Percentiles rank a stretch among this genome's conserved stretches.
These are phyloP conservation scores for Spongospora subterranea DNA, from an alignment of 208 protist species.

Conservation along the genomic window DNA sequence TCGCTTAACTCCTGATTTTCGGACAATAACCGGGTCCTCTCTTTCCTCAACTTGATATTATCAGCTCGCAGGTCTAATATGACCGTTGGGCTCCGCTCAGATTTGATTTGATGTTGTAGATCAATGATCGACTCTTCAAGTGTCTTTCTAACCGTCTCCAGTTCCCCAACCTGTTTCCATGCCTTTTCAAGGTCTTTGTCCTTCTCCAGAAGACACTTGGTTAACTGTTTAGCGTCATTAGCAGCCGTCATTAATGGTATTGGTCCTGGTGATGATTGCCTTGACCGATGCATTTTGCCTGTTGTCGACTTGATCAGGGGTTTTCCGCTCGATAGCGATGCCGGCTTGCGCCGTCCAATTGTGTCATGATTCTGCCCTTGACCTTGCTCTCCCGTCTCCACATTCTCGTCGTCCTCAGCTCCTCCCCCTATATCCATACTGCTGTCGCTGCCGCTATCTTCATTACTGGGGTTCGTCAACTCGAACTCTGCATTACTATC, in stretches of 20 bases:
- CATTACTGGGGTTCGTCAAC: too few relatives aligned
- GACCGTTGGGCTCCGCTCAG: not conserved
- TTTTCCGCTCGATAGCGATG: too few relatives aligned
- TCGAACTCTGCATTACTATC: too few relatives aligned
- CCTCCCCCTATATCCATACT: too few relatives aligned
- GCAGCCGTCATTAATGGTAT: not conserved
- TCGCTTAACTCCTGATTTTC: slow-evolving; percentile 48
- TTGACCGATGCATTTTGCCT: not conserved
- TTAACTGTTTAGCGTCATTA: not conserved
- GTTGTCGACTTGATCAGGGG: too few relatives aligned
- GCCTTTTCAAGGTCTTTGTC: not conserved
- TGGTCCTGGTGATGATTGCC: not conserved
- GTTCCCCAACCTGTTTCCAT: slow-evolving; percentile 44
- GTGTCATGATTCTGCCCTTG: too few relatives aligned
- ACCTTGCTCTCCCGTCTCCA: too few relatives aligned
- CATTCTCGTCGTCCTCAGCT: too few relatives aligned
- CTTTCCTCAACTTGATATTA: slow-evolving; percentile 17
- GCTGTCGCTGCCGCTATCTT: too few relatives aligned
- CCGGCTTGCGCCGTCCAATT: too few relatives aligned
- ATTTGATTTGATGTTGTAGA: not conserved
- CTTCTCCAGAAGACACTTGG: not conserved
- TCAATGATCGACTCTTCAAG: not conserved
- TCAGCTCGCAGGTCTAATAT: slow-evolving; percentile 12
- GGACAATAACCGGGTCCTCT: not conserved
- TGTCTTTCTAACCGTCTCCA: not conserved